A percentile compares a stretch with the other conserved stretches of the same genome.
These are phyloP conservation scores for Syzygium aqueum DNA, from an alignment of 345 rosid genomes.

Conservation along the genomic window DNA sequence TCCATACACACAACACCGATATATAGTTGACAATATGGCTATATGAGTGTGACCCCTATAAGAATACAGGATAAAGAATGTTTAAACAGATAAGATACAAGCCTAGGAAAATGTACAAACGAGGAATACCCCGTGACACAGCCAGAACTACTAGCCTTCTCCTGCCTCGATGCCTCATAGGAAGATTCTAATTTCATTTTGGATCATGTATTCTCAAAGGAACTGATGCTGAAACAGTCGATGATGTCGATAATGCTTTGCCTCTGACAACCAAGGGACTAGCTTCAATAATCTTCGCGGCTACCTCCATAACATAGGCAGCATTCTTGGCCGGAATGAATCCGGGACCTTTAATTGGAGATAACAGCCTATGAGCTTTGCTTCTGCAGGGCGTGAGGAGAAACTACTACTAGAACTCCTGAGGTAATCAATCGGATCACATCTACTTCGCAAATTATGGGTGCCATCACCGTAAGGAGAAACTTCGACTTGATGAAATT, in stretches of 20 bases:
- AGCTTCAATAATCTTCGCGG: conserved; percentile 73
- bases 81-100: too few relatives aligned
- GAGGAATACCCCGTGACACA: too few relatives aligned
- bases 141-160: conserved; percentile 12
- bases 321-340: conserved; percentile 39
- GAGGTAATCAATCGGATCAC: conserved; percentile 27
- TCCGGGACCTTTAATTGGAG: conserved; percentile 68
- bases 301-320: conserved; percentile 63
- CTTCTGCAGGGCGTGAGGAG: conserved; percentile 23
- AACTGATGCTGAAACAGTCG: conserved; percentile 40
- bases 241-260: conserved; percentile 31
- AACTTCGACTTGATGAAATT: conserved; percentile 17
- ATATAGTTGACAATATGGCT: too few relatives aligned
- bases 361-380: conserved; percentile 55
- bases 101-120: too few relatives aligned
- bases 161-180: conserved; percentile 31
- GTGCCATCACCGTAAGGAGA: conserved; percentile 16
- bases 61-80: too few relatives aligned
- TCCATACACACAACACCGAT: too few relatives aligned
- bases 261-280: conserved; percentile 39
- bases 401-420: conserved; percentile 17
- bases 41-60: too few relatives aligned
- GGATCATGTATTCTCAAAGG: conserved; percentile 66
- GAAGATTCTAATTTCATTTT: conserved; percentile 72
- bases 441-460: conserved; percentile 23